These are phyloP conservation scores for Apophysomyces sp. DNA, from an alignment of 371 early-diverging fungal species.

Conservation along the genomic window DNA sequence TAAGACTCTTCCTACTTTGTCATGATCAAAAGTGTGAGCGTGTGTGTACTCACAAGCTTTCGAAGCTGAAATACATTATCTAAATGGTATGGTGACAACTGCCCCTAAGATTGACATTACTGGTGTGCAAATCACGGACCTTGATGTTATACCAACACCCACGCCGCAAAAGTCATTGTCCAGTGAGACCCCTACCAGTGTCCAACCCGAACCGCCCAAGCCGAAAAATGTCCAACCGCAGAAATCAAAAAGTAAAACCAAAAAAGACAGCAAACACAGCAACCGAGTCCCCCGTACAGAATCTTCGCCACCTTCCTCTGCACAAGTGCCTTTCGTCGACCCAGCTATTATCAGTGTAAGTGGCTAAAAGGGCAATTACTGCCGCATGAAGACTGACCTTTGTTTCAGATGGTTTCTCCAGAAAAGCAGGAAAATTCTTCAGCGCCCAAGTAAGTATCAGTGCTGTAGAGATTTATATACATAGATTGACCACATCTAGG, in stretches of 20 bases:
- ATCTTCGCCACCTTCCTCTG: not conserved
- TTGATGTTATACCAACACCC: not conserved
- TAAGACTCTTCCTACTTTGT: not conserved
- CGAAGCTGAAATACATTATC: not conserved
- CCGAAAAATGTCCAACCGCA: not conserved
- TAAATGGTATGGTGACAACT: not conserved
- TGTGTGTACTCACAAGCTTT: not conserved
- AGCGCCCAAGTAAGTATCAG: slow-evolving; percentile 3
- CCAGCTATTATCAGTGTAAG: slow-evolving; percentile 29
- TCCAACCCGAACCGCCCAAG: not conserved
- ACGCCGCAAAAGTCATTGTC: not conserved
- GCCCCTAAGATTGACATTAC: not conserved
- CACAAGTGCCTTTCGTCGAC: slow-evolving; percentile 13
- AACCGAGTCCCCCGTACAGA: not conserved
- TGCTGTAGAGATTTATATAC: not conserved
- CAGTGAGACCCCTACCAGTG: not conserved
- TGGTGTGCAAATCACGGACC: slow-evolving; percentile 2
- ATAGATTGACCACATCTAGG: not conserved
- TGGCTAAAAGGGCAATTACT: not conserved
- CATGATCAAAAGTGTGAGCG: too few species aligned
- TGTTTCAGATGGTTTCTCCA: not conserved
- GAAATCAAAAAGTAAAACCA: not conserved
- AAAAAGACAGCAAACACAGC: slow-evolving; percentile 1
- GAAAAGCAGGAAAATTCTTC: not conserved
- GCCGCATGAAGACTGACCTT: not conserved